These are phyloP conservation scores for Aspergillus glaucus DNA, from an alignment of 2,329 filamentous ascomycete species.

Conservation along the genomic window DNA sequence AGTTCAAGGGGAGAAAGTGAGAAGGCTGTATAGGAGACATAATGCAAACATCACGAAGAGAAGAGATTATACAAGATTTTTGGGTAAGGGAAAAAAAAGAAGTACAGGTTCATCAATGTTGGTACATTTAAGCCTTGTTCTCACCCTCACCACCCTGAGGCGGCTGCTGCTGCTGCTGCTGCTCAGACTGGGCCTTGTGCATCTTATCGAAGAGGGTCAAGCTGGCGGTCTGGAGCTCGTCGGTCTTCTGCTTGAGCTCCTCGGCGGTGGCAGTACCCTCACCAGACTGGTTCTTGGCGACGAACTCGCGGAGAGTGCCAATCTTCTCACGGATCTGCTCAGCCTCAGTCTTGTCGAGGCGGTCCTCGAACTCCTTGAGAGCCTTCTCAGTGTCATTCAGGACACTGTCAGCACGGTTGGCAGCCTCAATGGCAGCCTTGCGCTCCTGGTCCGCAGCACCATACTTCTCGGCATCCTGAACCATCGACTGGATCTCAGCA, in stretches of 20 bases:
- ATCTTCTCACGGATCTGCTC: conserved; percentile 95
- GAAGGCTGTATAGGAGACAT: conserved; percentile 12
- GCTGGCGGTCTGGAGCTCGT: conserved; percentile 92
- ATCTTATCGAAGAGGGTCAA: conserved; percentile 99
- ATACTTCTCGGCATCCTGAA: conserved; percentile 95
- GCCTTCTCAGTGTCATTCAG: conserved; percentile 98
- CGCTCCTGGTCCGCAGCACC: conserved; percentile 93
- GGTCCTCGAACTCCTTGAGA: conserved; percentile 91
- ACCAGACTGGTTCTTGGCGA: conserved; percentile 89
- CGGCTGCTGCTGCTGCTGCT: conserved; percentile 44
- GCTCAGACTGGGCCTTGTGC: conserved; percentile 86
- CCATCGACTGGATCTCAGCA: conserved; percentile 92
- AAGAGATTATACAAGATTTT: conserved; percentile 17
- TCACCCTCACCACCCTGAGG: conserved; percentile 49
- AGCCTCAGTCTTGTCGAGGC: conserved; percentile 92
- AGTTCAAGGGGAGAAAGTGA: conserved; percentile 1
- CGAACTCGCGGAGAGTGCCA: conserved; percentile 72
- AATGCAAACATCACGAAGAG: conserved; percentile 23
- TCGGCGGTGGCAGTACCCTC: conserved; percentile 79
- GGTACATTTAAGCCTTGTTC: conserved; percentile 59
- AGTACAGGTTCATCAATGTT: conserved; percentile 20
- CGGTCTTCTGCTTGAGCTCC: conserved; percentile 97
- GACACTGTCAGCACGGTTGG: conserved; percentile 95
- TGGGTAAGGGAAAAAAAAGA: conserved; percentile 16
- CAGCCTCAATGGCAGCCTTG: conserved; percentile 88